Evolutionary conservation across 257 asterid species (phyloP).

Genomic region (Handroanthus guayacan): DNA sequence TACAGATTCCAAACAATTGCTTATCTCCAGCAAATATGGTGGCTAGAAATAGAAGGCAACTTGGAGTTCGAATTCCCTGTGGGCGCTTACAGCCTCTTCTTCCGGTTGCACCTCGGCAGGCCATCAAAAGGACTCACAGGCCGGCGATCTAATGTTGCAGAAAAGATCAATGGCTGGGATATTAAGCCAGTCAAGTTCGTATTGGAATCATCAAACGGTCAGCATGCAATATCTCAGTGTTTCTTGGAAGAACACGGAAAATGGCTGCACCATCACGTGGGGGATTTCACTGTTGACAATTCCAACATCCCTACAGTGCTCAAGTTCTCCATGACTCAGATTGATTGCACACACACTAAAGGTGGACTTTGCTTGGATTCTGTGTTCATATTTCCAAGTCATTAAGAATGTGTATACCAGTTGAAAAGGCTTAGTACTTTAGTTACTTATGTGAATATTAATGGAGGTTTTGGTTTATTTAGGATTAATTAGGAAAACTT

Average conservation of each 20-base stretch:
- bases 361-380: constrained; percentile 66
- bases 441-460: neutral
- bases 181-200: constrained; percentile 58
- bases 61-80: constrained; percentile 62
- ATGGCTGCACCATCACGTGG: constrained; percentile 59
- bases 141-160: constrained; percentile 33
- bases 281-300: constrained; percentile 58
- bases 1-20: constrained; percentile 53
- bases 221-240: constrained; percentile 35
- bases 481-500: neutral
- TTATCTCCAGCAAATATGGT: constrained; percentile 69
- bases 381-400: constrained; percentile 49
- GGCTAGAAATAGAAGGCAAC: constrained; percentile 64
- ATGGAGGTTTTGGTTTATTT: neutral
- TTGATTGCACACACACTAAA: constrained; percentile 70
- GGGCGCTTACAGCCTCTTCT: constrained; percentile 56
- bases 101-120: constrained; percentile 55
- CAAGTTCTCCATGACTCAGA: constrained; percentile 64
- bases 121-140: constrained; percentile 35
- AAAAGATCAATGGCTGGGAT: constrained; percentile 64
- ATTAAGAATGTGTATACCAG: neutral
- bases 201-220: constrained; percentile 47
- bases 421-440: neutral
- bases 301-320: constrained; percentile 43
- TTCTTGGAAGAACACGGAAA: constrained; percentile 46